Conservation (phyloP, 2,329 filamentous ascomycete species). For the Hypoxylon sp. region DNA sequence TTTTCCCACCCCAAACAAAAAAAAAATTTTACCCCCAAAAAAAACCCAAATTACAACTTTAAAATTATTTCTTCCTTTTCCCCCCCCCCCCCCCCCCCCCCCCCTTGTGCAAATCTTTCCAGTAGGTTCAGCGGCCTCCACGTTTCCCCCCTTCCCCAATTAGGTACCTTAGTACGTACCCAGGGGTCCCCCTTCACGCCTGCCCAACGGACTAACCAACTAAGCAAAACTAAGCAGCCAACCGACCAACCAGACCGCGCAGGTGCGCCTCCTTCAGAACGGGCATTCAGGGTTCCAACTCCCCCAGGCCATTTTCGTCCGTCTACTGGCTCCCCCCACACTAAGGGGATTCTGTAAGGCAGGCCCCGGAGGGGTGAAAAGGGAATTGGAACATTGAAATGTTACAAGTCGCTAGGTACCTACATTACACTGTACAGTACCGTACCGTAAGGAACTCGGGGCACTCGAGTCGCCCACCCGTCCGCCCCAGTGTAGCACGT, state of each 20-base stretch:
- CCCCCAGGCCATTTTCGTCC: constrained; percentile 49
- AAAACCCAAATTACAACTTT: too few relatives aligned
- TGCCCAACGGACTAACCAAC: constrained; percentile 33
- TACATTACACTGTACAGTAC: constrained; percentile 48
- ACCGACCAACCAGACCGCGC: constrained; percentile 38
- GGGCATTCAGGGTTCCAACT: constrained; percentile 46
- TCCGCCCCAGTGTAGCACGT: constrained; percentile 44
- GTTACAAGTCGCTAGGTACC: constrained; percentile 49
- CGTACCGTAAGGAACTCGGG: constrained; percentile 8
- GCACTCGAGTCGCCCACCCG: constrained; percentile 23
- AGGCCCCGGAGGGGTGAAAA: constrained; percentile 42
- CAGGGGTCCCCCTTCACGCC: constrained; percentile 29
- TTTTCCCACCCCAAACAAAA: too few relatives aligned
- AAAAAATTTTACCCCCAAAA: too few relatives aligned
- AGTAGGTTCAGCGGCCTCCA: constrained; percentile 47
- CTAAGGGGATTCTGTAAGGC: constrained; percentile 47
- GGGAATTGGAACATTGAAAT: constrained; percentile 42
- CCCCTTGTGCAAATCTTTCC: constrained; percentile 42
- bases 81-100: not conserved
- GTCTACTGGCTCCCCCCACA: constrained; percentile 51
- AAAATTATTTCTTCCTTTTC: too few relatives aligned
- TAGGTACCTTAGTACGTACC: constrained; percentile 29
- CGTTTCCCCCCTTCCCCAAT: constrained; percentile 45
- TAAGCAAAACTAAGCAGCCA: constrained; percentile 30
- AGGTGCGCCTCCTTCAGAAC: constrained; percentile 41